Percentiles rank a stretch among this genome's conserved stretches.
Conservation (phyloP, 176 grass and related monocot species). For the Rhipidocladum racemiflorum region DNA sequence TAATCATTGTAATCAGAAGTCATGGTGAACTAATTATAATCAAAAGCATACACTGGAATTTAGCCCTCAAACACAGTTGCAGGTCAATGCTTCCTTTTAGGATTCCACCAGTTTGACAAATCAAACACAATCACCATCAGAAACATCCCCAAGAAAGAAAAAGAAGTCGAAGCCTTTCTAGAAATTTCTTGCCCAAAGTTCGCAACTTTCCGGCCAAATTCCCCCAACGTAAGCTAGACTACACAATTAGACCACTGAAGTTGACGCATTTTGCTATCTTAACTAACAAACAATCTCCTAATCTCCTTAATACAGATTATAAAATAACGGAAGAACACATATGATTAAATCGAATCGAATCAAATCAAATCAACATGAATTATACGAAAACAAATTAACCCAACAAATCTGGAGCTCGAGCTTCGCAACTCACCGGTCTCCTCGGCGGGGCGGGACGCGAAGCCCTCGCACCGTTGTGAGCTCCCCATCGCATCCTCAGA, state of each 20-base stretch:
- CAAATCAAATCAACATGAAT: not conserved
- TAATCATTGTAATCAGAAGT: too few species aligned
- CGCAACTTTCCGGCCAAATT: not conserved
- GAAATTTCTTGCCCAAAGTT: conserved; percentile 6
- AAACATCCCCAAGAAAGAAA: not conserved
- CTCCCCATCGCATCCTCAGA: conserved; percentile 95
- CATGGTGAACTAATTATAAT: too few species aligned
- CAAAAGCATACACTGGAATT: too few species aligned
- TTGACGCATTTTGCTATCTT: conserved; percentile 7
- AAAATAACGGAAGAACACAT: not conserved
- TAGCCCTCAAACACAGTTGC: conserved; percentile 21
- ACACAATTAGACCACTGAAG: conserved; percentile 7
- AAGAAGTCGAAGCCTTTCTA: not conserved
- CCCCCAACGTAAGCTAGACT: not conserved
- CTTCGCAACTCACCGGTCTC: conserved; percentile 67
- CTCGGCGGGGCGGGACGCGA: conserved; percentile 53
- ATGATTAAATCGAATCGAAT: not conserved
- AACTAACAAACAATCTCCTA: not conserved
- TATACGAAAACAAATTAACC: not conserved
- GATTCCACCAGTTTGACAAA: not conserved
- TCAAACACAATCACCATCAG: conserved; percentile 30
- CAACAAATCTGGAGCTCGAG: not conserved
- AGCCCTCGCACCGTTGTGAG: conserved; percentile 75
- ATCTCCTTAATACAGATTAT: not conserved
- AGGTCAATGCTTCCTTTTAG: conserved; percentile 19